phyloP scores from a whole-genome alignment of 2,329 filamentous ascomycete species.

The Fusarium sp. region DNA sequence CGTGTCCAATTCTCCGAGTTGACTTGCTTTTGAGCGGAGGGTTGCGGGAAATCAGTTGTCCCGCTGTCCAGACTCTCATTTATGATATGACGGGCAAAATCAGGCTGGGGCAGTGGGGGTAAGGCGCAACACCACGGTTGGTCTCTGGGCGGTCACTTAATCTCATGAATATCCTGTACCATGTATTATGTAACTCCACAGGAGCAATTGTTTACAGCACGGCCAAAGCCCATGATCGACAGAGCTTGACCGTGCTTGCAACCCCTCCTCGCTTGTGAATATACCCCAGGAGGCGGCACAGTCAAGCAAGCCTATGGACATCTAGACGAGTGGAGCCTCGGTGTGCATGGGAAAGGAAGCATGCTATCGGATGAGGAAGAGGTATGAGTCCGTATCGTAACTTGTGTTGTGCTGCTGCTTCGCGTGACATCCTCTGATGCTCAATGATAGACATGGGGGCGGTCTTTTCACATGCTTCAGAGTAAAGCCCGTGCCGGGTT shows the following conservation, averaged over 20 bases:
- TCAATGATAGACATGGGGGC: not conserved
- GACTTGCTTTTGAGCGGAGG: slow-evolving; percentile 9
- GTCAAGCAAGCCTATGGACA: not conserved
- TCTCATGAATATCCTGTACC: not conserved
- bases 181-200: not conserved
- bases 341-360: not conserved
- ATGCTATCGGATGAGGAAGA: not conserved
- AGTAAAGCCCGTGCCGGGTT: not conserved
- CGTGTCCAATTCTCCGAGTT: not conserved
- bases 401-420: not conserved
- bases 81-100: slow-evolving; percentile 23
- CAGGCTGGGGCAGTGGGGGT: not conserved
- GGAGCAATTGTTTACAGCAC: not conserved
- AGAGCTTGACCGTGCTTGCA: not conserved
- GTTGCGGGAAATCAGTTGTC: slow-evolving; percentile 5
- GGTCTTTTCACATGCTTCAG: not conserved
- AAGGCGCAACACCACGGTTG: not conserved
- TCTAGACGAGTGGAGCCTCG: not conserved
- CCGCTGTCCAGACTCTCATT: not conserved
- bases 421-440: not conserved
- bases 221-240: not conserved
- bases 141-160: not conserved
- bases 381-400: not conserved
- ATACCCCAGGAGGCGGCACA: not conserved
- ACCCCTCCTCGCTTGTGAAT: not conserved